Conservation (phyloP, 352 stramenopile genomes). For the Phytophthora litchii region DNA sequence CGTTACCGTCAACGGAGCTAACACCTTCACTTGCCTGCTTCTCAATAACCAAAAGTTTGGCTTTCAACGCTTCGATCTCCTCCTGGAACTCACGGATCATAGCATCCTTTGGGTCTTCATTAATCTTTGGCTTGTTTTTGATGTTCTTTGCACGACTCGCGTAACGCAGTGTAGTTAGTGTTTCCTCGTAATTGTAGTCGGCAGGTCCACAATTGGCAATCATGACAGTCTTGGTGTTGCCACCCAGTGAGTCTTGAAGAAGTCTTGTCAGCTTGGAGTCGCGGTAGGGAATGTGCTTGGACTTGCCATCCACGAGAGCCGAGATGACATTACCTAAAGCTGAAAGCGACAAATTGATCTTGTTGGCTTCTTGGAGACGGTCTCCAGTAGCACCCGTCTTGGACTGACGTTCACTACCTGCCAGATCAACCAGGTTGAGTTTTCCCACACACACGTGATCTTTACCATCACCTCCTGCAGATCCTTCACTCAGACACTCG, state of each 20-base stretch:
- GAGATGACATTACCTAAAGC: slow-evolving; percentile 90
- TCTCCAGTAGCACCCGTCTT: slow-evolving; percentile 79
- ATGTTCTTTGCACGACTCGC: slow-evolving; percentile 99
- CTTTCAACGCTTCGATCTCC: slow-evolving; percentile 95
- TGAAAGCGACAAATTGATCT: slow-evolving; percentile 84
- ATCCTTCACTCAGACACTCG: slow-evolving; percentile 85
- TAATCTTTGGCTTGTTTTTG: slow-evolving; percentile 99
- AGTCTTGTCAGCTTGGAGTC: slow-evolving; percentile 98
- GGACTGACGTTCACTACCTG: slow-evolving; percentile 72
- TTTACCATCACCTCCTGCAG: slow-evolving; percentile 62
- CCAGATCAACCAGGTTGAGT: slow-evolving; percentile 93
- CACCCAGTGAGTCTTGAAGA: slow-evolving; percentile 96
- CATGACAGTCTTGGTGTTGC: slow-evolving; percentile 99
- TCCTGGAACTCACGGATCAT: slow-evolving; percentile 98
- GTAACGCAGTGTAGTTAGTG: slow-evolving; percentile 94
- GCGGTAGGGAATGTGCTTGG: slow-evolving; percentile 86
- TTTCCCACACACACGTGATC: slow-evolving; percentile 97
- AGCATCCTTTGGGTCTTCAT: slow-evolving; percentile 98
- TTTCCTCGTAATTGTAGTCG: slow-evolving; percentile 98
- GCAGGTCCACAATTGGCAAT: slow-evolving; percentile 97
- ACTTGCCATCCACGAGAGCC: slow-evolving; percentile 84
- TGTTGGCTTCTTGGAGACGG: slow-evolving; percentile 79
- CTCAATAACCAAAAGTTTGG: slow-evolving; percentile 68
- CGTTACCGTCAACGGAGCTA: slow-evolving; percentile 10
- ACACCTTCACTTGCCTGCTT: slow-evolving; percentile 41